Evolutionary conservation across 208 protist species (phyloP).

Genomic region (Leptomonas seymouri): DNA sequence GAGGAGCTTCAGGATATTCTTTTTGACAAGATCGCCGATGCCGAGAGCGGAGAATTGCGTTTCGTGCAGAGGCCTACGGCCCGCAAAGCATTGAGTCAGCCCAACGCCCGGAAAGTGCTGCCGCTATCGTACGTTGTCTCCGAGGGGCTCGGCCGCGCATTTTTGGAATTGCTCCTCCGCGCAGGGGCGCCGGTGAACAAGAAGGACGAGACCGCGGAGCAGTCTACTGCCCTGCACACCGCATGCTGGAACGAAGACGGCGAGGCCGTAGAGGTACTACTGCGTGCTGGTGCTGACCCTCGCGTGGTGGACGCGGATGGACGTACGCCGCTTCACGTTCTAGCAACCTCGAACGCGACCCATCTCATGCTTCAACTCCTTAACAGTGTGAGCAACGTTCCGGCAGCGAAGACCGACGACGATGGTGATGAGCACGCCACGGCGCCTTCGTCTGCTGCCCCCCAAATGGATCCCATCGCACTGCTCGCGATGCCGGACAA

Average conservation of each 20-base stretch:
- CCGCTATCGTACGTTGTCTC: conserved; percentile 53
- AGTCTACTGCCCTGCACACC: conserved; percentile 43
- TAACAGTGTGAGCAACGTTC: conserved; percentile 14
- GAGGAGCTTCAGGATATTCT: conserved; percentile 40
- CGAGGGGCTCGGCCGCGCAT: conserved; percentile 29
- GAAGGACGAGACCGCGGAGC: conserved; percentile 36
- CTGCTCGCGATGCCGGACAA: conserved; percentile 35
- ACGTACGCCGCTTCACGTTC: conserved; percentile 59
- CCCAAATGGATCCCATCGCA: conserved; percentile 27
- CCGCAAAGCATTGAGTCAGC: conserved; percentile 1
- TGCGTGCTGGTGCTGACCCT: conserved; percentile 53
- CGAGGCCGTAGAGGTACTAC: conserved; percentile 28
- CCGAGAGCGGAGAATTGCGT: conserved; percentile 26
- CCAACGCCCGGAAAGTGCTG: conserved; percentile 46
- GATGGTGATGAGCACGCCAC: conserved; percentile 5
- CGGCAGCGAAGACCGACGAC: not conserved
- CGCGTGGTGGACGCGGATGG: conserved; percentile 45
- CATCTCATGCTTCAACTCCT: conserved; percentile 35
- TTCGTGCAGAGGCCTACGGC: conserved; percentile 19
- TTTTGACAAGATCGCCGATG: conserved; percentile 36
- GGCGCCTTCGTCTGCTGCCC: conserved; percentile 6
- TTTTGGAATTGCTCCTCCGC: conserved; percentile 44
- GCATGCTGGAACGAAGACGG: conserved; percentile 63
- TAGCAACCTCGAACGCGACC: conserved; percentile 47
- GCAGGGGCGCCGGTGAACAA: conserved; percentile 51